Percentiles rank a stretch among this genome's conserved stretches.
These are phyloP conservation scores for Hydnomerulius pinastri DNA, from an alignment of 768 basidiomycete species.

Conservation along the genomic window DNA sequence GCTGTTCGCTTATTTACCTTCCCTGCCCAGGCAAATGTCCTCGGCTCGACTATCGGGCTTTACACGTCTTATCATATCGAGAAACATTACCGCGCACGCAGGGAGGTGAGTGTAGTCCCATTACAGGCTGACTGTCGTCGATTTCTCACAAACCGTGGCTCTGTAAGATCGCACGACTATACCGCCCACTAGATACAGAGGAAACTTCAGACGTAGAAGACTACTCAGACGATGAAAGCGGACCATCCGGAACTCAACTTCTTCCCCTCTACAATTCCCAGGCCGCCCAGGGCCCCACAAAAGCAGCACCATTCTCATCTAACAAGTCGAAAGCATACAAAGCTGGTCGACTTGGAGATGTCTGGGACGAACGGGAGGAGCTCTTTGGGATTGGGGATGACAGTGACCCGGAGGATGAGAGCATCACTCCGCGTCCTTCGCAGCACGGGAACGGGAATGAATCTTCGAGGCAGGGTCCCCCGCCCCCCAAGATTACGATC, in stretches of 20 bases:
- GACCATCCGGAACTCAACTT: slow-evolving; percentile 51
- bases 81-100: slow-evolving; percentile 72
- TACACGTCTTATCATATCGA: slow-evolving; percentile 69
- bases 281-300: slow-evolving; percentile 12
- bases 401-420: slow-evolving; percentile 54
- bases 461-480: slow-evolving; percentile 12
- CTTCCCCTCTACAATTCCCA: slow-evolving; percentile 50
- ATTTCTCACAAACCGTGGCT: slow-evolving; percentile 1
- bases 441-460: neutral
- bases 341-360: slow-evolving; percentile 50
- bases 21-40: slow-evolving; percentile 65
- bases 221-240: slow-evolving; percentile 41
- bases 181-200: slow-evolving; percentile 66
- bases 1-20: slow-evolving; percentile 8
- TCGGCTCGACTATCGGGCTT: slow-evolving; percentile 72
- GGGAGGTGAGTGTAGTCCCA: slow-evolving; percentile 55
- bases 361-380: slow-evolving; percentile 82
- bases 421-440: slow-evolving; percentile 8
- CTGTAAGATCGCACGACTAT: slow-evolving; percentile 70
- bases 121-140: too few species aligned
- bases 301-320: slow-evolving; percentile 20
- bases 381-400: slow-evolving; percentile 68
- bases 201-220: slow-evolving; percentile 55
- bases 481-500: slow-evolving; percentile 29
- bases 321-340: slow-evolving; percentile 33